Base-by-base conservation (phyloP, 352 stramenopile species). In the Blastocystis sp. region DNA sequence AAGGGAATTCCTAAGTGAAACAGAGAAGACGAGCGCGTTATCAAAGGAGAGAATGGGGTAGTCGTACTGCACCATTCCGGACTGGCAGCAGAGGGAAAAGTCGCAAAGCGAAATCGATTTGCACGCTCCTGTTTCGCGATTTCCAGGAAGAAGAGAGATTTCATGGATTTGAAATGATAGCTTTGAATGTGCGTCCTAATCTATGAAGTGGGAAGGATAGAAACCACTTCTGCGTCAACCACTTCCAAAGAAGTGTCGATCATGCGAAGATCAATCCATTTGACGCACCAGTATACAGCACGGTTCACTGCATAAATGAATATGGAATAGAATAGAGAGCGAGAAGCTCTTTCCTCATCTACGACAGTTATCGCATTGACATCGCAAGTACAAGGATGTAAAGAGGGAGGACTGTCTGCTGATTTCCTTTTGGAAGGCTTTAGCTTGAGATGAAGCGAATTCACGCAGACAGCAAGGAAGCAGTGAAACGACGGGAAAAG, bases 401-500 rank as follows among this genome's bases (percentile, higher is more conserved):
- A 77, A 60, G n/a, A 29, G 33, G 29, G 55, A 1, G 2, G n/a
- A 55, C 1, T 19, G 9, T 55, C 6, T 16, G 45, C 0, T 55
- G 9, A 19, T 35, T 41, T 41, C 13, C 45, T 74, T 0, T 13
- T 39, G 39, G 10, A 50, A 1, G 63, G 21, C 35, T 19, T 41
- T 24, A 74, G 6, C 16, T 24, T 9, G 16, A 74, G 26, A 29
- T 24, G 29, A 9, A 74, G 6, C 24, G 63, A 74, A 26, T 41
- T 74, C 35, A 50, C 63, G 45, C 26, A 74, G 10, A 74, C 29
- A 9, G 26, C 29, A 50, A 85, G 61, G 50, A 85, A 55, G 29
- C 74, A 85, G 6, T 63, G 31, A 31, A 51, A 26, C 9, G 74
- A 67, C n/a, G 74, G 74, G 24, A 85, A 33, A 16, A 85, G 13